Evolutionary conservation across 1,284 basidiomycete genomes (phyloP).

Genomic region (Apiotrichum montevideense): DNA sequence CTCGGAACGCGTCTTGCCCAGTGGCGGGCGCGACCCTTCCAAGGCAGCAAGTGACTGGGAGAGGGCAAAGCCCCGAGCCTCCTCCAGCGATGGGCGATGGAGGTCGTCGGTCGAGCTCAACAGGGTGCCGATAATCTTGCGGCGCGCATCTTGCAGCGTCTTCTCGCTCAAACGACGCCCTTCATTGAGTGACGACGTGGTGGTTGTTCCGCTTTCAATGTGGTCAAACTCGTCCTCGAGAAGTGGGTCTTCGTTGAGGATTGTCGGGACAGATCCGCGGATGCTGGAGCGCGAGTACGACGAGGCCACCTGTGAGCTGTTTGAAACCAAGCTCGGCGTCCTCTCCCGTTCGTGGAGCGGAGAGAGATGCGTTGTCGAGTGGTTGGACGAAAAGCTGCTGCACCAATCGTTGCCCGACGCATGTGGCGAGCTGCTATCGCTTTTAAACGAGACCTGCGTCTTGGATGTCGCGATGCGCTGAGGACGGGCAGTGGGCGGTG

Average conservation of each 20-base stretch:
- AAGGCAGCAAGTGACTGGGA: constrained; percentile 35
- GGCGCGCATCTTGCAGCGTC: constrained; percentile 37
- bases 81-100: constrained; percentile 14
- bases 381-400: constrained; percentile 11
- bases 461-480: constrained; percentile 17
- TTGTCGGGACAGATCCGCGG: constrained; percentile 18
- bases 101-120: constrained; percentile 28
- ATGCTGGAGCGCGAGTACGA: constrained; percentile 35
- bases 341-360: constrained; percentile 31
- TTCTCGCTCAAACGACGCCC: constrained; percentile 31
- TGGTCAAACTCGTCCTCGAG: constrained; percentile 20
- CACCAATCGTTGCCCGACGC: constrained; percentile 10
- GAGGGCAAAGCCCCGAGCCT: constrained; percentile 26
- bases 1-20: constrained; percentile 5
- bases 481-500: constrained; percentile 18
- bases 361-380: constrained; percentile 10
- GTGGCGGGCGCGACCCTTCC: constrained; percentile 21
- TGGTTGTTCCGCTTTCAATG: constrained; percentile 1
- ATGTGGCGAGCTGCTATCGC: constrained; percentile 7
- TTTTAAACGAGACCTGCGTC: constrained; percentile 29
- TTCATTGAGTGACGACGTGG: constrained; percentile 4
- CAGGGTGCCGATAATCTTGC: constrained; percentile 36
- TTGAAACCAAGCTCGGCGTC: constrained; percentile 39
- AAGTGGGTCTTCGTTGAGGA: constrained; percentile 25
- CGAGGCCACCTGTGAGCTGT: constrained; percentile 31